Base-by-base conservation (phyloP, 2,329 filamentous ascomycete genomes). In the Stagonosporopsis chrysanthemi region DNA sequence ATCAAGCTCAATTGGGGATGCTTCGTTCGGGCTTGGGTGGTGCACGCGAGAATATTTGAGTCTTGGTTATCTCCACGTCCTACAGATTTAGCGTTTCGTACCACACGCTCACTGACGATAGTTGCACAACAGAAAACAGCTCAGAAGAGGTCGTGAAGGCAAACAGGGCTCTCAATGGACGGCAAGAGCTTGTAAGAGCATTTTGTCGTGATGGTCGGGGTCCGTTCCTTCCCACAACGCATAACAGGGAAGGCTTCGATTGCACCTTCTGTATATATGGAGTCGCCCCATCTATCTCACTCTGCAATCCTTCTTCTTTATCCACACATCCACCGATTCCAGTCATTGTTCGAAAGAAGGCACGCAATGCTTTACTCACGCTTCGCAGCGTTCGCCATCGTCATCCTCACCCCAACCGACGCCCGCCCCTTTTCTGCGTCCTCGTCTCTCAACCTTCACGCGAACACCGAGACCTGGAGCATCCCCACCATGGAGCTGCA, bases 401-500 rank as follows among this genome's bases (percentile, higher is more conserved):
- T 31, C 22, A 17, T 47, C 35, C 7, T 52, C 35, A n/a, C 15
- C 29, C 38, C 50, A n/a, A 24, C 23, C 15, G 29, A 28, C 31
- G 35, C 61, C 19, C 36, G 53, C 14, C 49, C 54, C 8, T n/a
- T 14, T 19, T 15, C 24, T 4, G 7, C 6, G 19, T n/a, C 15
- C 17, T 29, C 15, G 22, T 33, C 52, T 31, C 26, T 45, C 26
- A 4, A 33, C 7, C 12, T 49, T 15, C 52, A 40, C 31, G 9
- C 31, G 5, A 11, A 29, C 4, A 39, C 38, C 28, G 48, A 69
- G 59, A 29, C 15, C 49, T 71, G 65, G 65, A 45, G 26, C 19
- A 71, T 73, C 26, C 50, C 68, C 11, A 45, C 40, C 33, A 55
- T 73, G 12, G 31, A 64, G 23, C 65, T 67, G 38, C 71, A 74